Evolutionary conservation across 768 basidiomycete genomes (phyloP), one percentile per base, ranked within the genome.

Genomic region (Leccinum disarticulatum): DNA sequence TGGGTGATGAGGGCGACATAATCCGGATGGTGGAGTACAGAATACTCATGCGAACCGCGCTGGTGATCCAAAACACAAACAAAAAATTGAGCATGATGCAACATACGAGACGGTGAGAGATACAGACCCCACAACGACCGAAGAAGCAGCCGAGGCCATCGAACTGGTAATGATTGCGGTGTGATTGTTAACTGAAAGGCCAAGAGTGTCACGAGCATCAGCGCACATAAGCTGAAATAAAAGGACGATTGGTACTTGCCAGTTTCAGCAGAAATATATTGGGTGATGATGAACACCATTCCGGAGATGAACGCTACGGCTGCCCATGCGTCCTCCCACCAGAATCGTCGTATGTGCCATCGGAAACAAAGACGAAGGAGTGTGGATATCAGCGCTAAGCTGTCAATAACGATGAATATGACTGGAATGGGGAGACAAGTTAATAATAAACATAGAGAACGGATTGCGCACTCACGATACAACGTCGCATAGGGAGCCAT

Each of bases 291-390:
- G 30, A 31, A 51, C n/a, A 30, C n/a, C n/a, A 10, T 52, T 1
- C 31, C 52, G 17, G n/a, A 22, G 19, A 52, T 6, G 6, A 52
- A 19, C 13, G n/a, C 52, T 22, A 52, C 52, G 10, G 33, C 60
- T 33, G 69, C 64, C 64, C 69, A 71, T 4, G 59, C 41, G 41
- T 43, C 41, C 41, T 43, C 41, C 41, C 41, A 43, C 41, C 41
- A 43, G 41, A 43, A 43, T 30, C 60, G 25, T 48, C 48, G 64
- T 53, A 67, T 60, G 28, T 28, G 54, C 11, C 58, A 33, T 28
- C 66, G 63, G 36, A 67, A 57, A 1, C 46, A 52, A 19, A 68
- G n/a, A 8, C 66, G 66, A 57, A 65, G 59, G 4, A 67, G 27
- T 1, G 66, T 65, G 41, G 65, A 55, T 4, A 60, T 35, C 1